Conservation (phyloP, 2,329 filamentous ascomycete genomes). For the Diaporthe nobilis region DNA sequence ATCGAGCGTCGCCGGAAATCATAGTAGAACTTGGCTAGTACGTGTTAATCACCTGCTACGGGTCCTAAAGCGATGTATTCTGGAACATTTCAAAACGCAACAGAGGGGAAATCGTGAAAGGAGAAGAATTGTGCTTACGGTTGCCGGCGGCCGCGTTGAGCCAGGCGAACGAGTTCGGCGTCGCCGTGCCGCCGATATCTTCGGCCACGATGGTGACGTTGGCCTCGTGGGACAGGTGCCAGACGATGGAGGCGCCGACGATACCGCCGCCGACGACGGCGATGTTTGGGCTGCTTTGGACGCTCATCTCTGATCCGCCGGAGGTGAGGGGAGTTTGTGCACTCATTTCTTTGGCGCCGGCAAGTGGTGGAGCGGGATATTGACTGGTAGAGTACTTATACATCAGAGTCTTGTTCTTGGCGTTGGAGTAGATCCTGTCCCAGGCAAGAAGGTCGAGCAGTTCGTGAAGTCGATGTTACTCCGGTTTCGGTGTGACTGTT, state of each 20-base stretch:
- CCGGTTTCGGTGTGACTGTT: constrained; percentile 5
- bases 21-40: constrained; percentile 46
- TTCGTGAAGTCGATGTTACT: background rate
- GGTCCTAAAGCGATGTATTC: too few relatives aligned
- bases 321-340: constrained; percentile 3
- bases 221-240: constrained; percentile 47
- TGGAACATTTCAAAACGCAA: too few relatives aligned
- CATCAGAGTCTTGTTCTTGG: background rate
- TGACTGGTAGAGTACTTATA: constrained; percentile 9
- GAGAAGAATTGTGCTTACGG: background rate
- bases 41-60: too few relatives aligned
- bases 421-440: background rate
- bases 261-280: constrained; percentile 49
- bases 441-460: background rate
- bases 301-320: background rate
- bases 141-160: constrained; percentile 50
- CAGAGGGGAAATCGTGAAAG: fast-evolving
- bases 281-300: constrained; percentile 40
- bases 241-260: constrained; percentile 51
- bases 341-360: constrained; percentile 9
- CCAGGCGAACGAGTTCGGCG: constrained; percentile 52
- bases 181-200: constrained; percentile 49
- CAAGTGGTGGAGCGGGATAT: background rate
- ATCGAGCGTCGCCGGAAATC: constrained; percentile 50
- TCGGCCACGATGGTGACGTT: constrained; percentile 49